Evolutionary conservation across 495 filamentous ascomycete species (phyloP), one percentile per base, ranked within the genome.

Genomic region (Hamigera avellanea): DNA sequence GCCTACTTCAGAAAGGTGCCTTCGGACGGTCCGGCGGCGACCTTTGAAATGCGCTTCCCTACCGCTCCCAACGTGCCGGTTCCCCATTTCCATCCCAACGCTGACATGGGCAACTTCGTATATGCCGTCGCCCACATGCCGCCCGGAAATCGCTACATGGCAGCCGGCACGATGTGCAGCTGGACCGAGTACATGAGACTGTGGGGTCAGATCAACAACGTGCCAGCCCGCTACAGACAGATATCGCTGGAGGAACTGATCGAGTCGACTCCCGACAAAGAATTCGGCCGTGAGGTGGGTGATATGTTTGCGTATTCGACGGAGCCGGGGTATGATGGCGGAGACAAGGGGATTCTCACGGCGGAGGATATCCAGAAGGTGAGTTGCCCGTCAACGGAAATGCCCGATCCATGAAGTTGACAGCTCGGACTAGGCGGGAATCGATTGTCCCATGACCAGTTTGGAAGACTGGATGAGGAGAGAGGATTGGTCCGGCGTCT

Each of bases 91-190:
- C 54, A 59, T 26, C 56, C 64, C 14, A 53, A 59, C 13, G 38
- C 37, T 6, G 62, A 68, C 46, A 52, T 42, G 35, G 64, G 64
- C 14, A 53, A 43, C 32, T 68, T 65, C 41, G 51, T 58, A 8
- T 62, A 66, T 29, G 64, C 59, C 13, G 59, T 68, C 6, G 39
- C 48, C 8, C 48, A 64, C 41, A 61, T 62, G 57, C 53, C 57
- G 0, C 56, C 64, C 4, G 60, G 61, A 12, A 57, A 58, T 40
- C 32, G 40, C 7, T 65, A 65, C 47, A 65, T 69, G 48, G 61
- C 60, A 8, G 46, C 37, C 9, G 61, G 61, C 7, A 44, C 49
- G 9, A 47, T 52, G 17, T 53, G 56, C 23, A 56, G 39, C 30
- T 58, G 61, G 53, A 26, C 40, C 14, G 53, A 61, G 26, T 62